A percentile compares a stretch with the other conserved stretches of the same genome.
Conservation (phyloP, 805 yeast genomes). For the Wickerhamiella kurtzmanii region DNA sequence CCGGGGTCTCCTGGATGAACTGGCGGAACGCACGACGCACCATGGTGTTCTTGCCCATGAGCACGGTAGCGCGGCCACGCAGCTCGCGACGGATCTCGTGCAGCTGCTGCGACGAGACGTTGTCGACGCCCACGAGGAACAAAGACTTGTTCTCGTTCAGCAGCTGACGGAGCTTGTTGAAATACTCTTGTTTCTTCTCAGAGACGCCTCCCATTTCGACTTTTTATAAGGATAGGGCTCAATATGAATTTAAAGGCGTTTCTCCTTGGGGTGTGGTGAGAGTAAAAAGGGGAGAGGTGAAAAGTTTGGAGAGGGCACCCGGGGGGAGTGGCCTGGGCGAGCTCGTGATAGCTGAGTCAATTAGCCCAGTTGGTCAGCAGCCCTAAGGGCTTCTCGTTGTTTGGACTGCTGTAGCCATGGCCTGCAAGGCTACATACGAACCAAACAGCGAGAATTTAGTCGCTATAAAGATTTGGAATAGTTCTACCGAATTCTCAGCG, state of each 20-base stretch:
- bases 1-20: conserved; percentile 86
- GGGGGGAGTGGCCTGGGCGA: neutral
- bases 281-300: conserved; percentile 1
- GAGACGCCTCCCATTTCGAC: conserved; percentile 99
- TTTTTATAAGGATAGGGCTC: conserved; percentile 31
- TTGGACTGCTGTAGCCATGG: conserved; percentile 1
- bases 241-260: conserved; percentile 26
- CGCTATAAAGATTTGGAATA: too few relatives aligned
- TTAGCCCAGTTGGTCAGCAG: neutral
- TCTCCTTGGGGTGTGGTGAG: conserved; percentile 2
- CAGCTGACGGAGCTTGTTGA: conserved; percentile 85
- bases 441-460: too few relatives aligned
- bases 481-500: too few relatives aligned
- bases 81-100: conserved; percentile 97
- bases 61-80: conserved; percentile 87
- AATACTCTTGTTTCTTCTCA: conserved; percentile 94
- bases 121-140: conserved; percentile 98
- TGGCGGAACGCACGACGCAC: conserved; percentile 99
- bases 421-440: too few relatives aligned
- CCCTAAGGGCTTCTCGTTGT: conserved; percentile 4
- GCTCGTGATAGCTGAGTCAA: neutral
- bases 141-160: conserved; percentile 94
- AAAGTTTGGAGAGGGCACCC: neutral
- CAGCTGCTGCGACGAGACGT: conserved; percentile 99
- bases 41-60: conserved; percentile 99